Evolutionary conservation across 1,284 basidiomycete genomes (phyloP), one percentile per base, ranked within the genome.

Genomic region (Stereum hirsutum): DNA sequence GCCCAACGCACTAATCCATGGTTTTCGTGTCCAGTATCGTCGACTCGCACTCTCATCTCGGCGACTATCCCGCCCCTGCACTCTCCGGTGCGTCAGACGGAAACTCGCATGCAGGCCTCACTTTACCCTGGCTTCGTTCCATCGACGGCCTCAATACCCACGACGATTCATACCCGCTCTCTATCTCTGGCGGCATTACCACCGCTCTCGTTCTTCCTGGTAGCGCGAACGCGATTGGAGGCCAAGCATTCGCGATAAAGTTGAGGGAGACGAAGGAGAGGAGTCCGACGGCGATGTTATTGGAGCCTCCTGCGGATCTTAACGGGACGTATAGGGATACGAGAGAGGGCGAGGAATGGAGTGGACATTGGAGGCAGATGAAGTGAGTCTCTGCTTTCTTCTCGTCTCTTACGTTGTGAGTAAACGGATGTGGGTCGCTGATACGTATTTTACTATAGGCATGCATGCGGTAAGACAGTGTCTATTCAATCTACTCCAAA

Each of bases 151-250:
- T 76, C 56, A 56, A 75, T 59, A 57, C 67, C 50, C 59, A 70
- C 58, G 54, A 70, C 60, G 49, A 74, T 27, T 65, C 74, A 4
- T 81, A 77, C 57, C 60, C 50, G 2, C 61, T 78, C 6, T 71
- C 75, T 4, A 69, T 81, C 35, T 62, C 79, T n/a, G 81, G 81
- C 4, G 78, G 77, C 5, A 72, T 89, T 15, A 88, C 86, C 0
- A 81, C 83, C 2, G 72, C 82, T 1, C 69, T 89, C 39, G 63
- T 82, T 11, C 63, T 81, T 1, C 80, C 78, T 0, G 78, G 80
- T 1, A 74, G 70, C 7, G 69, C 66, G 17, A 63, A 73, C 55
- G 72, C 70, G 12, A 77, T 81, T 17, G 59, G 60, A 39, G 61
- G 67, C 2, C 69, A 70, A 46, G 68, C 69, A 0, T 70, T 70